Evolutionary conservation across 1,139 yeast species (phyloP).

Genomic region (Scheffersomyces segobiensis): DNA sequence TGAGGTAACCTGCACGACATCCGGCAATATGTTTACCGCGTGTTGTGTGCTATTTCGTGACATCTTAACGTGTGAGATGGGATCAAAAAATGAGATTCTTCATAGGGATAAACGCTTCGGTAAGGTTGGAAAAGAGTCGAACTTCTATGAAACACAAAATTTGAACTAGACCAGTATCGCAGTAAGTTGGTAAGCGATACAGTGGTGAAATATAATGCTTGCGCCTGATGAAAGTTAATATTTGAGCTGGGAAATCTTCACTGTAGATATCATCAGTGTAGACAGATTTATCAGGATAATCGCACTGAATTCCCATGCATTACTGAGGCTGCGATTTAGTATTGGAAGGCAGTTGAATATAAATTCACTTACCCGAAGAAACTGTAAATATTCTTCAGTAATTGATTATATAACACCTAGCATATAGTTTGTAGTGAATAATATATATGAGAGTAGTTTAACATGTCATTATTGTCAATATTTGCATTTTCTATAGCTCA

Average conservation of each 20-base stretch:
- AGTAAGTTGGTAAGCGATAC: neutral
- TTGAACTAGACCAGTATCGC: neutral
- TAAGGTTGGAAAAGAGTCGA: neutral
- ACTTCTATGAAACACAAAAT: neutral
- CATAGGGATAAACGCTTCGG: neutral
- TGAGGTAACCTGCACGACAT: neutral
- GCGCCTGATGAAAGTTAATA: neutral
- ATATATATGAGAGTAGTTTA: no score
- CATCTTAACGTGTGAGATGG: neutral
- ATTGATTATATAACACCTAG: no score
- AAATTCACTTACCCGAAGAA: neutral
- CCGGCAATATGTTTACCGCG: neutral
- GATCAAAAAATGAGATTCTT: neutral
- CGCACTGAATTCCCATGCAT: neutral
- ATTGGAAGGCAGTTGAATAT: neutral
- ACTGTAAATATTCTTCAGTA: no score
- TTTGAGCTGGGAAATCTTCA: neutral
- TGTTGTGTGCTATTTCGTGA: neutral
- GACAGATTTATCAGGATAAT: neutral
- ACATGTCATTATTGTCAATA: no score
- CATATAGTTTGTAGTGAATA: no score
- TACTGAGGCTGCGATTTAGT: neutral
- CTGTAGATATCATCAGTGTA: no score
- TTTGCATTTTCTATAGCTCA: no score
- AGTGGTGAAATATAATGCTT: neutral